Conservation (phyloP, 208 protist species). For the Vickermania spadyakhi region DNA sequence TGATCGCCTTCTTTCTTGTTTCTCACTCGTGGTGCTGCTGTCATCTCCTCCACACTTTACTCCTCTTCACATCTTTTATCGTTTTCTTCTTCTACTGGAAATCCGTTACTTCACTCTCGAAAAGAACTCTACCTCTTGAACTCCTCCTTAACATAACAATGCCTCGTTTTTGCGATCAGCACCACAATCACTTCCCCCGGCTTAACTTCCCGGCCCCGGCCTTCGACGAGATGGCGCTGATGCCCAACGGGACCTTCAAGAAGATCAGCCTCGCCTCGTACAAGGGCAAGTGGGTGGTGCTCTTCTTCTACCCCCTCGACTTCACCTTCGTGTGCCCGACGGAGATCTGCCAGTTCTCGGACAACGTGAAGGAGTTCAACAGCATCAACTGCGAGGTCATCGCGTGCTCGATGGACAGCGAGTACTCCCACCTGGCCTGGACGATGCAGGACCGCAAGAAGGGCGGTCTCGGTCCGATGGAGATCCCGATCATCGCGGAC, state of each 20-base stretch:
- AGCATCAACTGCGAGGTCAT: conserved; percentile 86
- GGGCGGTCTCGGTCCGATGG: conserved; percentile 95
- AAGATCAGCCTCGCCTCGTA: conserved; percentile 82
- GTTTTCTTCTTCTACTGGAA: no score
- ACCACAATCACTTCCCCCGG: conserved; percentile 8
- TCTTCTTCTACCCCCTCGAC: conserved; percentile 96
- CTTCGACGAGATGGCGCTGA: conserved; percentile 88
- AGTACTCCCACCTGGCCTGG: conserved; percentile 96
- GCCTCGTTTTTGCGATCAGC: not conserved
- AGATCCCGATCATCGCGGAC: conserved; percentile 95
- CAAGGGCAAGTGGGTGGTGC: conserved; percentile 92
- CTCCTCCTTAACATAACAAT: no score
- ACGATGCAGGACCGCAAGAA: conserved; percentile 91
- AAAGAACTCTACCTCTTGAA: no score
- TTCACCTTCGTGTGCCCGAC: conserved; percentile 98
- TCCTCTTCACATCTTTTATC: no score
- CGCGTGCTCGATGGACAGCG: conserved; percentile 89
- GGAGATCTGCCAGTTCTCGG: conserved; percentile 95
- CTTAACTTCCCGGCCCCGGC: conserved; percentile 84
- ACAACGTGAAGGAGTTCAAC: conserved; percentile 87
- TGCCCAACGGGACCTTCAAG: conserved; percentile 93
- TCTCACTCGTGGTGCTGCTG: no score
- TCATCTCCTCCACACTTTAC: no score
- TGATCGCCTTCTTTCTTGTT: no score
- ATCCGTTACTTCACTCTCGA: no score